Evolutionary conservation across 352 stramenopile species (phyloP).

Genomic region (Globisporangium iwayamae): DNA sequence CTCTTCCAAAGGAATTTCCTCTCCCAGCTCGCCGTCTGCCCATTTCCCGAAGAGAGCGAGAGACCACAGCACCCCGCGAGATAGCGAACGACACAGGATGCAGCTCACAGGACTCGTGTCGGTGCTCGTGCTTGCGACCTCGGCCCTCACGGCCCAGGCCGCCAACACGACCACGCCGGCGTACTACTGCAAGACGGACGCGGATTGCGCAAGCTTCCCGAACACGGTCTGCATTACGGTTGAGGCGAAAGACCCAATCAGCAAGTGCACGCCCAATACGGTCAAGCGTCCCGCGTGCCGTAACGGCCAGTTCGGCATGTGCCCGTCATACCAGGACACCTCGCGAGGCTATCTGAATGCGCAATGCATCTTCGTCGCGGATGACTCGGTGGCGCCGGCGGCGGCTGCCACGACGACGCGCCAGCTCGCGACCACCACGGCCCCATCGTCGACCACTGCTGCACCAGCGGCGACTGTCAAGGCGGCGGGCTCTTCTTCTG

Average conservation of each 20-base stretch:
- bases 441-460: conserved; percentile 1
- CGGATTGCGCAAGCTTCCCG: conserved; percentile 61
- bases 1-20: neutral
- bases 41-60: conserved; percentile 5
- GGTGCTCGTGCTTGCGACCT: conserved; percentile 15
- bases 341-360: conserved; percentile 77
- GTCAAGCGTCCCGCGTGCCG: conserved; percentile 63
- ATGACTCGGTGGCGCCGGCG: conserved; percentile 34
- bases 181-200: conserved; percentile 68
- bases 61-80: neutral
- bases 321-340: conserved; percentile 75
- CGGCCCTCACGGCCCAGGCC: conserved; percentile 8
- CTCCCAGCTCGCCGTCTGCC: neutral
- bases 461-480: conserved; percentile 16
- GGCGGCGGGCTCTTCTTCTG: conserved; percentile 10
- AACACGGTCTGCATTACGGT: conserved; percentile 77
- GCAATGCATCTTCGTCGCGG: conserved; percentile 78
- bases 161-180: conserved; percentile 13
- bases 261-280: conserved; percentile 85
- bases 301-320: conserved; percentile 57
- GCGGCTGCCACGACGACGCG: conserved; percentile 10
- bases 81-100: conserved; percentile 4
- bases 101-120: conserved; percentile 13
- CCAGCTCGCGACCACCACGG: conserved; percentile 5
- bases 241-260: conserved; percentile 64